Base-by-base conservation (phyloP, 2,329 filamentous ascomycete genomes). In the Penicillium sp. region DNA sequence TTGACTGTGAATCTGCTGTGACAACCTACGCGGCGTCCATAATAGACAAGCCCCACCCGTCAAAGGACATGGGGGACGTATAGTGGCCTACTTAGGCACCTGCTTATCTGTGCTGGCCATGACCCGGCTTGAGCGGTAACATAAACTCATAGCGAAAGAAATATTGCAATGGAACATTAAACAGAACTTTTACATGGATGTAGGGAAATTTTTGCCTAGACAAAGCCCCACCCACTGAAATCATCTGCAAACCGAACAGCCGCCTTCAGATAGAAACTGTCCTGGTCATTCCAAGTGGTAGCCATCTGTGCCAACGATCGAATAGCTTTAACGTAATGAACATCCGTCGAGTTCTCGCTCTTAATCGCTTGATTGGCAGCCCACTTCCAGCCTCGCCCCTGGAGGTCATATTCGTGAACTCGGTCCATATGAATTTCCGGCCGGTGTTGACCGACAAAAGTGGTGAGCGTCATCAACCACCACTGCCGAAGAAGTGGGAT, bases 261-360 rank as follows among this genome's bases (percentile, higher is more conserved):
- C 3, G 80, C 79, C 63, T 79, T 81, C 58, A 82, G 63, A 67
- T 76, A 82, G 53, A 76, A 79, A 16, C 68, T 59, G 6, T 81
- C 76, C 3, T 72, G 65, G 57, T 79, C 78, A 1, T 73, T 72
- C 79, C 79, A 81, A 0, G 77, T 77, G 19, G 63, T 61, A 8
- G 72, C 70, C 19, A 66, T 55, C 39, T 70, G 68, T 37, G 59
- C 67, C 44, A 70, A 58, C 2, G 90, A 86, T 44, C 91, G 84
- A 52, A 93, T 77, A 16, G 83, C 89, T 87, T 97, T 96, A 31
- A 98, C 87, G 69, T 87, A 97, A 75, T 96, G 90, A 19, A 90
- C 84, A 75, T 98, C 91, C 1, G 83, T 85, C 10, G 85, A 80
- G 76, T 86, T 86, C 51, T 83, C 73, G 10, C 88, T 88, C 52